These are phyloP conservation scores for Boletus pseudo-olivaceus DNA, from an alignment of 768 basidiomycete genomes.

Conservation along the genomic window DNA sequence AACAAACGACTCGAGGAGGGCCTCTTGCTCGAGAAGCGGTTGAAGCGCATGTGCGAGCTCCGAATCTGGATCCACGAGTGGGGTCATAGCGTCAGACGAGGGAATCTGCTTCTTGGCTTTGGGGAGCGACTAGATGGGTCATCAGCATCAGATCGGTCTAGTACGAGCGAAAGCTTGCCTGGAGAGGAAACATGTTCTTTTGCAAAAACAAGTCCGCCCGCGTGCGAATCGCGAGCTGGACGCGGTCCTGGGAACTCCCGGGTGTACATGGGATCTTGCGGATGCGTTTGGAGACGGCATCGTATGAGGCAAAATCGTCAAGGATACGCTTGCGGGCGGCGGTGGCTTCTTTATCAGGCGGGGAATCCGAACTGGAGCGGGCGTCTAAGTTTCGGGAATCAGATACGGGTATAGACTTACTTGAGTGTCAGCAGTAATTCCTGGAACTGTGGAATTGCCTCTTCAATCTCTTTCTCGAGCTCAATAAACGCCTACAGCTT, in stretches of 20 bases:
- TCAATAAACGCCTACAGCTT: constrained; percentile 58
- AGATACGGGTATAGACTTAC: constrained; percentile 32
- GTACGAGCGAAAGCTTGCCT: constrained; percentile 12
- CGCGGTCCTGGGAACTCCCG: constrained; percentile 74
- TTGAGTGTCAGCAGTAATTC: constrained; percentile 72
- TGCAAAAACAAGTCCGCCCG: constrained; percentile 80
- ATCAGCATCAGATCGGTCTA: background rate
- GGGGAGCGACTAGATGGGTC: constrained; percentile 40
- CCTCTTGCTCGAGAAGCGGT: constrained; percentile 92
- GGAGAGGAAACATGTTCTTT: constrained; percentile 75
- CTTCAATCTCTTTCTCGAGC: constrained; percentile 89
- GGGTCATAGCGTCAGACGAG: constrained; percentile 13
- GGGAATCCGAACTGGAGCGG: constrained; percentile 37
- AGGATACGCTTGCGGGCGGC: constrained; percentile 76
- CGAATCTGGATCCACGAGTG: constrained; percentile 60
- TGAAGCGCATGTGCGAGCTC: constrained; percentile 72
- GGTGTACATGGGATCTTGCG: constrained; percentile 62
- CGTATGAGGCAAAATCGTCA: constrained; percentile 85
- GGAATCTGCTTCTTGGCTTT: constrained; percentile 38
- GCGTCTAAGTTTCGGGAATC: constrained; percentile 10
- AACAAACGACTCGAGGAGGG: constrained; percentile 83
- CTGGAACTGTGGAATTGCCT: constrained; percentile 81
- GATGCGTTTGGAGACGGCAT: constrained; percentile 83
- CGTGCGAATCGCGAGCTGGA: constrained; percentile 77
- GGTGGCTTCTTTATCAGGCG: constrained; percentile 64